These are phyloP conservation scores for Neurospora hispaniola DNA, from an alignment of 495 filamentous ascomycete genomes.

Conservation along the genomic window DNA sequence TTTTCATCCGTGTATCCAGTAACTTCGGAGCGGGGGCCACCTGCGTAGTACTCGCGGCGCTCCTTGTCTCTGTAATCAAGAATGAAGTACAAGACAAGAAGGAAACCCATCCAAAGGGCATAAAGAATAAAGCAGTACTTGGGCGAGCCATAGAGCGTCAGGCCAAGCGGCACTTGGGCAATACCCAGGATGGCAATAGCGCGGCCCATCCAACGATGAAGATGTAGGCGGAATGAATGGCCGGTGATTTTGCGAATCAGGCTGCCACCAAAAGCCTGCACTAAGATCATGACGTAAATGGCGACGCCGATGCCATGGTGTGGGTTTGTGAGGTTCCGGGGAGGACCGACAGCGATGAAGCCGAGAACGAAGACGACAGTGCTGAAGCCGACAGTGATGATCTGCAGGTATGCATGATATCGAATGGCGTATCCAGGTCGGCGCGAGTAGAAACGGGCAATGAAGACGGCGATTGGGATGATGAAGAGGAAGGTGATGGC, in stretches of 20 bases:
- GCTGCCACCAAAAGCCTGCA: slow-evolving; percentile 71
- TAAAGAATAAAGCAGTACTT: slow-evolving; percentile 76
- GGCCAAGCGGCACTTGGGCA: slow-evolving; percentile 76
- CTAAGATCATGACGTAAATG: slow-evolving; percentile 72
- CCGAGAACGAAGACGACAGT: slow-evolving; percentile 70
- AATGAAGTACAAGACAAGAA: slow-evolving; percentile 62
- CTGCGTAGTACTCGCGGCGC: slow-evolving; percentile 4
- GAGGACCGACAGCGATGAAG: slow-evolving; percentile 66
- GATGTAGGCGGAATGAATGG: slow-evolving; percentile 58
- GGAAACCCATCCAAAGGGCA: slow-evolving; percentile 55
- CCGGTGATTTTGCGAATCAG: slow-evolving; percentile 50
- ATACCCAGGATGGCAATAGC: slow-evolving; percentile 67
- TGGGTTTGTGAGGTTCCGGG: slow-evolving; percentile 76
- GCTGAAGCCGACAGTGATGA: slow-evolving; percentile 60
- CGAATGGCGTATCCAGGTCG: slow-evolving; percentile 58
- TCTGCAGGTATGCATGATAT: slow-evolving; percentile 76
- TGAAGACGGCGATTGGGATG: slow-evolving; percentile 67
- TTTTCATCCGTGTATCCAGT: slow-evolving; percentile 19
- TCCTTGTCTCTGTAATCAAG: slow-evolving; percentile 54
- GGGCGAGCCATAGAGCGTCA: slow-evolving; percentile 89
- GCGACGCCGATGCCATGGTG: slow-evolving; percentile 91
- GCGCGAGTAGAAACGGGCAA: slow-evolving; percentile 56
- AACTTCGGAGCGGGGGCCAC: slow-evolving; percentile 1
- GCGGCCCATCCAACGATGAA: slow-evolving; percentile 85
- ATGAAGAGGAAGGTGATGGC: slow-evolving; percentile 81